Base-by-base conservation (phyloP, 352 stramenopile genomes). In the Thraustochytrium sp. region DNA sequence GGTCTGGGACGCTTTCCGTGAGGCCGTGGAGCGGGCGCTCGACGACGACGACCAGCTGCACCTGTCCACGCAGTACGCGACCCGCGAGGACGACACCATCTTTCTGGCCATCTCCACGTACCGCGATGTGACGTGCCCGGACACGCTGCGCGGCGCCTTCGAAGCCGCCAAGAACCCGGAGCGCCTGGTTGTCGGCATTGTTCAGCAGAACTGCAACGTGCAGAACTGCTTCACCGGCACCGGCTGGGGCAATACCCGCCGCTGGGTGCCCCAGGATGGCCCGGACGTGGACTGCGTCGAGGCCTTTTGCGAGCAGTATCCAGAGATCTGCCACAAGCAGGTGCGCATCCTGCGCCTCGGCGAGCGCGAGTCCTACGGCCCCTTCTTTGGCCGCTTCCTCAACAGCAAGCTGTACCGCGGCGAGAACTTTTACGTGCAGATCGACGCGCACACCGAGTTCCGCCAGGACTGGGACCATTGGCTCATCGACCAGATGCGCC, bases 21-120 rank as follows among this genome's bases (percentile, higher is more conserved):
- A 23, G 34, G 26, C 62, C 37, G 26, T 84, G n/a, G 75, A 84
- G 38, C 4, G 3, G 3, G 55, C 75, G 16, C 75, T 84, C 42
- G 59, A 80, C 55, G 31, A 80, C 31, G 55, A 75, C 38, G 75
- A 84, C 3, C 8, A 40, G 29, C 75, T 82, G n/a, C 53, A 82
- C 29, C 75, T 84, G 8, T 46, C 36, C 11, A 75, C 75, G 4
- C 26, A 16, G 38, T 80, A 84, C 42, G 26, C 54, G 31, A 80
- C 65, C 2, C 56, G 49, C 31, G 62, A 83, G 34, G 89, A 95
- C 84, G 87, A 83, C n/a, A 90, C 76, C 62, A 89, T 94, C 26
- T 96, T 92, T 86, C 80, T 96, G 18, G 91, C 87, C 62, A 77
- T 96, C 11, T 90, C 90, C 3, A 93, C 78, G 40, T 95, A 94